Evolutionary conservation across 805 yeast species (phyloP).

Genomic region (Jamesozyma spencerorum): DNA sequence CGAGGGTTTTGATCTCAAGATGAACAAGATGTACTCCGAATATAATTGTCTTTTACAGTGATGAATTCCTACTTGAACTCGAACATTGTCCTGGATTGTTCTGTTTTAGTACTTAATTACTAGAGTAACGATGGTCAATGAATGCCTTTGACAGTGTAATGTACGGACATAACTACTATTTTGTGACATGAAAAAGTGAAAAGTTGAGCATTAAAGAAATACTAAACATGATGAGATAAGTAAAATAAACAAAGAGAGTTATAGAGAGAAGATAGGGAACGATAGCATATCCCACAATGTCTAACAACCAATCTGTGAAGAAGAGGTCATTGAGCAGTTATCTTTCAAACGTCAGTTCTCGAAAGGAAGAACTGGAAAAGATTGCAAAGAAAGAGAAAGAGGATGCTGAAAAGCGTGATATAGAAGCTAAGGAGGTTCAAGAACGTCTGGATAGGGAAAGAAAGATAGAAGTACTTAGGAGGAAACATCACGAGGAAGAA

Average conservation of each 20-base stretch:
- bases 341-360: constrained; percentile 22
- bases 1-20: too few relatives aligned
- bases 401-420: constrained; percentile 2
- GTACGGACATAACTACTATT: not conserved
- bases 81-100: too few relatives aligned
- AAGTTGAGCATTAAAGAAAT: too few relatives aligned
- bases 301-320: constrained; percentile 13
- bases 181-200: too few relatives aligned
- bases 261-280: too few relatives aligned
- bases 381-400: constrained; percentile 9
- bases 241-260: too few relatives aligned
- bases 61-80: too few relatives aligned
- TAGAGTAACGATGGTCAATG: too few relatives aligned
- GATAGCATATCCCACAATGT: not conserved
- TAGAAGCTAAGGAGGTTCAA: constrained; percentile 1
- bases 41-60: too few relatives aligned
- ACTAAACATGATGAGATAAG: not conserved
- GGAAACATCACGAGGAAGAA: constrained; percentile 1
- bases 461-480: constrained; percentile 1
- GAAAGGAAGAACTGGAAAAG: constrained; percentile 25
- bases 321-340: constrained; percentile 28
- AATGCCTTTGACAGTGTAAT: too few relatives aligned
- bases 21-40: too few relatives aligned
- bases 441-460: constrained; percentile 1
- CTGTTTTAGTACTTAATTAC: too few relatives aligned